Base-by-base conservation (phyloP, 2,329 filamentous ascomycete genomes). In the Fusarium sp. region DNA sequence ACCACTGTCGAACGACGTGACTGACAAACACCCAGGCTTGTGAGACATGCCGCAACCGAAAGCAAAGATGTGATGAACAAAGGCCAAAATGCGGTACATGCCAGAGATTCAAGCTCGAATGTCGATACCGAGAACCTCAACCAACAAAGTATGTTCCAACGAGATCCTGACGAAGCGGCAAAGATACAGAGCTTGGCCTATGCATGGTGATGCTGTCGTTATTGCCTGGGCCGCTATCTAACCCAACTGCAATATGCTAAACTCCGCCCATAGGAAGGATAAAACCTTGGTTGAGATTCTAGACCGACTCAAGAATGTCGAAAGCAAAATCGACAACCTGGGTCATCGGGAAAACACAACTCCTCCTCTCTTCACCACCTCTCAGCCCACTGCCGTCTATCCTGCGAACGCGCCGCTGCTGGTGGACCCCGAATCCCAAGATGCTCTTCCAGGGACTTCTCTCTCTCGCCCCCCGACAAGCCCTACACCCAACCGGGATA, bases 61-160 rank as follows among this genome's bases (percentile, higher is more conserved):
- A 90, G 76, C 87, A 88, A 68, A 87, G 85, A 79, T 90, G 88
- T 76, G 87, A 89, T 74, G 88, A 90, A 74, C 80, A 83, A 71
- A 80, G 87, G 55, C 88, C 88, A 18, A 87, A 86, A 75, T 90
- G 88, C 74, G 80, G 84, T 56, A 84, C 85, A 17, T 90, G 88
- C 75, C 79, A 83, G 60, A 82, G 84, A 63, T 83, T 88, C 71
- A 82, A 84, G 70, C 80, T 87, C 63, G 83, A 86, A 37, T 90
- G 88, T 74, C 80, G 81, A 64, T 90, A 90, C 73, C 80, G 86
- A 68, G 86, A 88, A 67, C 85, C 86, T 25, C 83, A 84, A 69
- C 86, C 87, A 35, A 90, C 87, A 52, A 90, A 89, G 87, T 88
- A 82, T 78, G 85, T 81, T 56, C 33, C 25, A 42, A 45, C 21